phyloP scores from a whole-genome alignment of 1,139 yeast genomes.

The Debaryomycetaceae sp. region DNA sequence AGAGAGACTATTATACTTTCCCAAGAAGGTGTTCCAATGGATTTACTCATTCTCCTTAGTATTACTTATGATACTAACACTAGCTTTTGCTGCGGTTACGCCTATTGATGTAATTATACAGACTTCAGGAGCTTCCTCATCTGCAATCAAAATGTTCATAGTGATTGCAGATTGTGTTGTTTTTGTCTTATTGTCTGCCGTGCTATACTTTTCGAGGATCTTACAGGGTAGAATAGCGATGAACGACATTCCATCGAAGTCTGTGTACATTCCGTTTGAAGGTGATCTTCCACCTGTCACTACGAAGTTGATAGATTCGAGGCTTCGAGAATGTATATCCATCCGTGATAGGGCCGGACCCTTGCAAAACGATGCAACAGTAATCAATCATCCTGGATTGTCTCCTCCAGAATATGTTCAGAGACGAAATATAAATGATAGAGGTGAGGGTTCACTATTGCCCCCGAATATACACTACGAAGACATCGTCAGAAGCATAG shows the following conservation, averaged over 20 bases:
- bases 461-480: conserved; percentile 63
- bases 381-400: conserved; percentile 63
- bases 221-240: conserved; percentile 55
- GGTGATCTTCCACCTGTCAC: conserved; percentile 59
- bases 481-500: conserved; percentile 57
- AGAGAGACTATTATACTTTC: conserved; percentile 19
- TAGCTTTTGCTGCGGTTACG: conserved; percentile 61
- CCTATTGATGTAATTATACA: conserved; percentile 76
- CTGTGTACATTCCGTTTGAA: conserved; percentile 61
- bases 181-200: conserved; percentile 46
- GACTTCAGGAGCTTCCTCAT: conserved; percentile 51
- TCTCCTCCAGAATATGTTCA: conserved; percentile 44
- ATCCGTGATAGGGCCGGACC: conserved; percentile 54
- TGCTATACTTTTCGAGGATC: conserved; percentile 53
- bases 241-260: conserved; percentile 69
- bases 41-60: conserved; percentile 54
- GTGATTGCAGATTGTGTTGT: conserved; percentile 71
- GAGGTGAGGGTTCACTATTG: conserved; percentile 31
- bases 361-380: conserved; percentile 25
- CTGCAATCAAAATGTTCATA: conserved; percentile 66
- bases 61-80: conserved; percentile 45
- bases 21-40: conserved; percentile 44
- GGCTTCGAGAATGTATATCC: conserved; percentile 40
- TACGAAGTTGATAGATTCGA: conserved; percentile 34
- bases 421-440: conserved; percentile 24